Evolutionary conservation across 768 basidiomycete genomes (phyloP).

Genomic region (Ephemerocybe angulata): DNA sequence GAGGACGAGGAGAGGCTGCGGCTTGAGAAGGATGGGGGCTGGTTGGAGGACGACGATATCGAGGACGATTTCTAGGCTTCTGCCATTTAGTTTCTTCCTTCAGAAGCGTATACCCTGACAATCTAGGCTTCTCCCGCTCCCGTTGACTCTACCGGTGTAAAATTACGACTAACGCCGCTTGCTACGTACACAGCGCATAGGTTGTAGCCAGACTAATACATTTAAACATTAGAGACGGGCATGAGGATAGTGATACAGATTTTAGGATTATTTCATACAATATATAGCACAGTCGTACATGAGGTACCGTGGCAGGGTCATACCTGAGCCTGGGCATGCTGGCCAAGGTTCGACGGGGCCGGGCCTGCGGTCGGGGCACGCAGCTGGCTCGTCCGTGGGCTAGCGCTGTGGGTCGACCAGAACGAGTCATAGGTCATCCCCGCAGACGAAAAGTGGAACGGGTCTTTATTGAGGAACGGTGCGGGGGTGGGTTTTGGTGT

Average conservation of each 20-base stretch:
- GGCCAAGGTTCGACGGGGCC: neutral
- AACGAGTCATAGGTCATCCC: conserved; percentile 10
- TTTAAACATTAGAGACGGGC: neutral
- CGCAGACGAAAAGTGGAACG: neutral
- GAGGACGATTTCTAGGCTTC: conserved; percentile 31
- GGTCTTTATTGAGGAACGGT: neutral
- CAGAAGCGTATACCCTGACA: no score
- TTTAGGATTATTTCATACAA: neutral
- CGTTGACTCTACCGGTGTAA: no score
- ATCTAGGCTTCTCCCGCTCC: no score
- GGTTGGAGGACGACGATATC: conserved; percentile 60
- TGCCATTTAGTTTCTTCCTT: no score
- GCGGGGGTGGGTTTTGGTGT: neutral
- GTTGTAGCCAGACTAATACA: no score
- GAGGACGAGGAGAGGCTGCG: neutral
- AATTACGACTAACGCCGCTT: no score
- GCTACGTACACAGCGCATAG: no score
- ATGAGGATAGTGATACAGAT: neutral
- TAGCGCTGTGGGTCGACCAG: conserved; percentile 5
- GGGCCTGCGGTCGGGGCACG: neutral
- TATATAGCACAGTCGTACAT: neutral
- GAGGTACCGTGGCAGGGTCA: neutral
- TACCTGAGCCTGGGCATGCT: neutral
- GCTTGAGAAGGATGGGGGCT: conserved; percentile 40
- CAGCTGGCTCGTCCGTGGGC: neutral